phyloP scores from a whole-genome alignment of 2,329 filamentous ascomycete species.

The Monascus ruber region DNA sequence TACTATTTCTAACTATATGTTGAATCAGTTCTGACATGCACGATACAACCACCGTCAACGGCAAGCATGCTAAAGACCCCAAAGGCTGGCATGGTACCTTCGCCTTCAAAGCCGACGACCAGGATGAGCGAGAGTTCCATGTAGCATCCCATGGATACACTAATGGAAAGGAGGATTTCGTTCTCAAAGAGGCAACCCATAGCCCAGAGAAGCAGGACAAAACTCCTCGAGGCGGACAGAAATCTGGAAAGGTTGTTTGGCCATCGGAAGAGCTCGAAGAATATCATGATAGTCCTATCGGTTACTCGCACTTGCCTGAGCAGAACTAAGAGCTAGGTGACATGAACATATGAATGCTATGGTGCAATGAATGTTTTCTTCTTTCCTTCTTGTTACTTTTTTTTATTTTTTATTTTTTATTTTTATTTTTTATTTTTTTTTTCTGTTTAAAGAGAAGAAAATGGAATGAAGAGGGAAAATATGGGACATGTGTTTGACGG shows the following conservation, averaged over 20 bases:
- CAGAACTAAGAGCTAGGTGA: too few relatives aligned
- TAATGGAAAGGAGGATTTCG: conserved; percentile 2
- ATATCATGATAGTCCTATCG: too few relatives aligned
- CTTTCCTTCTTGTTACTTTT: too few relatives aligned
- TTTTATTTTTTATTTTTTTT: too few relatives aligned
- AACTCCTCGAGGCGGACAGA: background rate
- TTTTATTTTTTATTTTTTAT: too few relatives aligned
- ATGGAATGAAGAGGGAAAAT: too few relatives aligned
- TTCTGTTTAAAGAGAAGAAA: too few relatives aligned
- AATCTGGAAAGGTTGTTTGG: background rate
- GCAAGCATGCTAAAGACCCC: background rate
- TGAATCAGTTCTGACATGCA: background rate
- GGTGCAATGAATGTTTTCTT: too few relatives aligned
- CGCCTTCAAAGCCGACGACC: conserved; percentile 2
- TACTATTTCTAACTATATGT: background rate
- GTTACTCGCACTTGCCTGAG: too few relatives aligned
- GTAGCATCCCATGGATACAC: conserved; percentile 6
- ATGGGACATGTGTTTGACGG: too few relatives aligned
- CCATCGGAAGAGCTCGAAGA: too few relatives aligned
- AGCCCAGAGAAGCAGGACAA: background rate
- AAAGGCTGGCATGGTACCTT: background rate
- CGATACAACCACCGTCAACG: background rate
- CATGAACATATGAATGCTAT: too few relatives aligned
- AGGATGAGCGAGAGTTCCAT: conserved; percentile 3
- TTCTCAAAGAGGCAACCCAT: background rate